These are phyloP conservation scores for Aspergillus haitiensis DNA, from an alignment of 495 filamentous ascomycete species.

Conservation along the genomic window DNA sequence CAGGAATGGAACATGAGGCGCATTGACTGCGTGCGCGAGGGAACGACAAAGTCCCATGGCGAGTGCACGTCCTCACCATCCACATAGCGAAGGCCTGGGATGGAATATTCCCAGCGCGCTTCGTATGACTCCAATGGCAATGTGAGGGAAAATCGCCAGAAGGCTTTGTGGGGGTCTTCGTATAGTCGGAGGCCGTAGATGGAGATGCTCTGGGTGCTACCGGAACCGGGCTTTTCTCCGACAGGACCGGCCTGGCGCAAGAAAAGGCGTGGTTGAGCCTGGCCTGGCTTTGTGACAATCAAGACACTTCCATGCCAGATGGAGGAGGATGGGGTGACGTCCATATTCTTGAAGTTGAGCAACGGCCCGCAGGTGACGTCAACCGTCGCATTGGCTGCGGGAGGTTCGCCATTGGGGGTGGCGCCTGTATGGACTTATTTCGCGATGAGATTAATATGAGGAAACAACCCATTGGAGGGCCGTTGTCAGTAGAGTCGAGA, in stretches of 20 bases:
- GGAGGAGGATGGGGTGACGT: slow-evolving; percentile 50
- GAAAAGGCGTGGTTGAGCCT: slow-evolving; percentile 49
- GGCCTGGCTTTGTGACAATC: slow-evolving; percentile 69
- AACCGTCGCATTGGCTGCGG: slow-evolving; percentile 38
- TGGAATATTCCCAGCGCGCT: slow-evolving; percentile 51
- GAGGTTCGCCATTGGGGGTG: slow-evolving; percentile 15
- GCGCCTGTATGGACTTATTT: slow-evolving; percentile 10
- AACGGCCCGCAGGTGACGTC: slow-evolving; percentile 78
- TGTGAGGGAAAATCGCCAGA: slow-evolving; percentile 74
- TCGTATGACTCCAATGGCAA: slow-evolving; percentile 50
- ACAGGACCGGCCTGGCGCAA: slow-evolving; percentile 49
- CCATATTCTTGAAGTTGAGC: slow-evolving; percentile 83
- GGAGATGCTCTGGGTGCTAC: slow-evolving; percentile 21
- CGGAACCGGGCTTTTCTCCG: slow-evolving; percentile 14
- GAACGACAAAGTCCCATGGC: slow-evolving; percentile 66
- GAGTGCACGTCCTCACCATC: slow-evolving; percentile 40
- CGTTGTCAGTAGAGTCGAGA: neutral
- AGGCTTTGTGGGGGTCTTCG: slow-evolving; percentile 71
- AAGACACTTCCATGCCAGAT: slow-evolving; percentile 82
- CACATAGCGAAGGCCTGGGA: slow-evolving; percentile 42
- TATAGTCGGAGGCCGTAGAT: slow-evolving; percentile 69
- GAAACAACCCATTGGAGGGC: neutral
- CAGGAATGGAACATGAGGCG: slow-evolving; percentile 94
- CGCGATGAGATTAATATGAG: neutral
- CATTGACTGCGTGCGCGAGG: slow-evolving; percentile 80